These are phyloP conservation scores for Botrytis tulipae DNA, from an alignment of 2,329 filamentous ascomycete species.

Conservation along the genomic window DNA sequence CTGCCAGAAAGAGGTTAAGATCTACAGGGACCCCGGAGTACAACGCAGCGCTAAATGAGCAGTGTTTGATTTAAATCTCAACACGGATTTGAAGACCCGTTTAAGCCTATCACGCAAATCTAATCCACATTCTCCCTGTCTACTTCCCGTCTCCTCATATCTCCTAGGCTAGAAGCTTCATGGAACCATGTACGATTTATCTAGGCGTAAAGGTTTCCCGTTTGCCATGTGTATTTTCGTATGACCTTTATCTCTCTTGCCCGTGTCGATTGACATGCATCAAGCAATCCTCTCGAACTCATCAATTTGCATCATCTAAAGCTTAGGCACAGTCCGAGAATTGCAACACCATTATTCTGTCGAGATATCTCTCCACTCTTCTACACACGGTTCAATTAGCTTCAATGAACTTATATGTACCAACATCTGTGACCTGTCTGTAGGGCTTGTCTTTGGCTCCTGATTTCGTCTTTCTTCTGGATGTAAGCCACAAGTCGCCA, in stretches of 20 bases:
- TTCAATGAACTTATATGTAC: slow-evolving; percentile 11
- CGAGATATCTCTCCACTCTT: slow-evolving; percentile 9
- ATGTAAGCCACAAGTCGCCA: neutral
- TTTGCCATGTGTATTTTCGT: slow-evolving; percentile 10
- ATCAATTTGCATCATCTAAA: slow-evolving; percentile 2
- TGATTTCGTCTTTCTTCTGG: neutral
- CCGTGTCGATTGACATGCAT: neutral
- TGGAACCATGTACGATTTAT: slow-evolving; percentile 9
- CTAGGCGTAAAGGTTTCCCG: neutral
- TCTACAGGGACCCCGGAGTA: neutral
- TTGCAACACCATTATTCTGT: neutral
- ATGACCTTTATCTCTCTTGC: neutral
- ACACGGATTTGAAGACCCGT: neutral
- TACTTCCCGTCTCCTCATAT: neutral
- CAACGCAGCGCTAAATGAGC: neutral
- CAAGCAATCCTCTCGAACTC: neutral
- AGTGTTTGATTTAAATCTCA: slow-evolving; percentile 5
- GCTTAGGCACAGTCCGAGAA: neutral
- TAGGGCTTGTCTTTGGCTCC: neutral
- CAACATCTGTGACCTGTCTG: neutral
- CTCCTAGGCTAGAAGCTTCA: slow-evolving; percentile 5
- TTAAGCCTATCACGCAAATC: neutral
- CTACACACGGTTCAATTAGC: neutral
- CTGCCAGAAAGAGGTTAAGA: neutral
- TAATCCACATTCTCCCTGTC: neutral